Evolutionary conservation across 176 grass and related monocot genomes (phyloP), one percentile per base, ranked within the genome.

Genomic region (Poa annua): DNA sequence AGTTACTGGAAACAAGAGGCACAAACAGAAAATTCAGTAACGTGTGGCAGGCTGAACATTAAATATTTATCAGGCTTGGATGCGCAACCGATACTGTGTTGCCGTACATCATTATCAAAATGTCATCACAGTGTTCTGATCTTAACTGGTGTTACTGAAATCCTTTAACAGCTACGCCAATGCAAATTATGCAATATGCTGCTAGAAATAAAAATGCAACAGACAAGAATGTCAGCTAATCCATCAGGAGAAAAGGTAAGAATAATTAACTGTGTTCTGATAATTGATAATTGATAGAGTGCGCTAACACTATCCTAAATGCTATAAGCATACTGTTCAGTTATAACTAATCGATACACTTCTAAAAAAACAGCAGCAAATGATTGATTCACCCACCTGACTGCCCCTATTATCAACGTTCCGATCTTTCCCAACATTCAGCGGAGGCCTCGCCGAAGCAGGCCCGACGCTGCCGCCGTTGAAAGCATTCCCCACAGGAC

Each of bases 311-410:
- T 48, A 79, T 48, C 55, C 19, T 45, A 71, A 62, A 88, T 6
- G 49, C 64, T 78, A 73, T 54, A 79, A 73, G 6, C 10, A 24
- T 44, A 42, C 3, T 41, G 25, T 22, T 76, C 34, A 55, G 34
- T 45, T 47, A 71, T 84, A 79, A 48, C 47, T 24, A 24, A 75
- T 74, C 15, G 15, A 80, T 80, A n/a, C n/a, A n/a, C n/a, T n/a
- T n/a, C n/a, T n/a, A 11, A 60, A 68, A 8, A 75, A 55, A 57
- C 21, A 77, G 16, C 6, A 61, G 74, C 25, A 78, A 55, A 82
- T n/a, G n/a, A n/a, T n/a, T 39, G 45, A 78, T 86, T 73, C 79
- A 70, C 85, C 71, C 73, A 86, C 88, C 88, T 86, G 73, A 81
- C 72, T 74, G 7, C 39, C 49, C 33, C 52, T 22, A 5, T 35